Evolutionary conservation across 257 asterid genomes (phyloP).

Genomic region (Lantana camara): DNA sequence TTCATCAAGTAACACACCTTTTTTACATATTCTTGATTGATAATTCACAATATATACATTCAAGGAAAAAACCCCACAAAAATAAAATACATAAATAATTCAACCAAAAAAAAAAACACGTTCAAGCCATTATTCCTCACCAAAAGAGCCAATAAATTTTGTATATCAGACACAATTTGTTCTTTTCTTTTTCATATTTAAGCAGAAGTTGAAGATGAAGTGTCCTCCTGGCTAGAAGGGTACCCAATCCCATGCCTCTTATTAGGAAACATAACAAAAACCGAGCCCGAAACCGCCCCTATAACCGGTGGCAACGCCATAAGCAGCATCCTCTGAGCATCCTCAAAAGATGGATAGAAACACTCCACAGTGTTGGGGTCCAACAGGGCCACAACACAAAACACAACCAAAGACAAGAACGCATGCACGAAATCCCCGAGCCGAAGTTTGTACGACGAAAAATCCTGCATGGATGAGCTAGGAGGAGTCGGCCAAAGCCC

Average conservation of each 20-base stretch:
- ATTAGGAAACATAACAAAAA: constrained; percentile 62
- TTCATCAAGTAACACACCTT: neutral
- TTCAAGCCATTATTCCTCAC: neutral
- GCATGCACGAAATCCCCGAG: constrained; percentile 74
- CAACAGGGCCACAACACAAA: constrained; percentile 59
- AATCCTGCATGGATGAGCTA: constrained; percentile 30
- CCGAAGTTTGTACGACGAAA: constrained; percentile 48
- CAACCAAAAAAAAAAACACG: too few relatives aligned
- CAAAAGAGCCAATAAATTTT: neutral
- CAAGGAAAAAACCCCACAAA: too few relatives aligned
- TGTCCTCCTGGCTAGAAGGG: constrained; percentile 36
- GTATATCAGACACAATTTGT: neutral
- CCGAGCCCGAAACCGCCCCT: constrained; percentile 51
- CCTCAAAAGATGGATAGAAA: constrained; percentile 65
- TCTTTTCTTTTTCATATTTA: neutral
- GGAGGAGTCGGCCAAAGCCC: constrained; percentile 68
- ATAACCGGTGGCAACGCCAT: constrained; percentile 69
- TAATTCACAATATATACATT: too few relatives aligned
- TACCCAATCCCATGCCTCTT: constrained; percentile 82
- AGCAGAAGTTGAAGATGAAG: constrained; percentile 13
- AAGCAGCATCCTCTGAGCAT: constrained; percentile 49
- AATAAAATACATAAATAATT: neutral
- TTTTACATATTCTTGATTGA: too few relatives aligned
- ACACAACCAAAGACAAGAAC: constrained; percentile 51
- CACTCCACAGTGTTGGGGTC: constrained; percentile 66